phyloP scores from a whole-genome alignment of 495 filamentous ascomycete genomes.

The Aspergillus conjunctus region DNA sequence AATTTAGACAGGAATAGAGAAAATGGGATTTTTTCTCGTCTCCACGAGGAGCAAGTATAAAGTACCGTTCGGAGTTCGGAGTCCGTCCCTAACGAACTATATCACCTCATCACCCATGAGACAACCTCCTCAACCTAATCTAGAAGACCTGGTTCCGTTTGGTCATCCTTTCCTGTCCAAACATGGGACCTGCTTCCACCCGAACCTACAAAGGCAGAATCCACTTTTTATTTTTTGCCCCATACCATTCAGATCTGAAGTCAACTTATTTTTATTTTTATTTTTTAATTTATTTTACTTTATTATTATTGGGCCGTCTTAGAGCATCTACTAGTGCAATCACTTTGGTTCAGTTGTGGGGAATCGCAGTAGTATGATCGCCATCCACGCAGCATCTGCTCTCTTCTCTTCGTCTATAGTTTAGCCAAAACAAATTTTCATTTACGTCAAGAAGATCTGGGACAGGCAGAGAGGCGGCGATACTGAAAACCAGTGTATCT shows the following conservation, averaged over 20 bases:
- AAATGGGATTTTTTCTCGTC: no score
- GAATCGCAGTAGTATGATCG: conserved; percentile 14
- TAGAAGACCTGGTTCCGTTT: not conserved
- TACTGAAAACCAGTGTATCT: not conserved
- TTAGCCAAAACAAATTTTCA: no score
- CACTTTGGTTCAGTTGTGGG: conserved; percentile 6
- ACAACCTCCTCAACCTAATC: not conserved
- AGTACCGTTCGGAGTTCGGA: no score
- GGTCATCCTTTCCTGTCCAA: conserved; percentile 4
- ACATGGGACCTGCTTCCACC: conserved; percentile 17
- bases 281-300: not conserved
- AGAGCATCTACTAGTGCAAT: conserved; percentile 1
- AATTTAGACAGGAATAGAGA: no score
- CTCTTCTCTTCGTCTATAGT: not conserved
- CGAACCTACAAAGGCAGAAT: conserved; percentile 5
- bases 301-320: not conserved
- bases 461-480: no score
- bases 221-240: conserved; percentile 3
- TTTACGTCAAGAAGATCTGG: no score
- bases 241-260: not conserved
- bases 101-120: no score
- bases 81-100: no score
- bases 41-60: no score
- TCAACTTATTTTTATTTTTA: not conserved
- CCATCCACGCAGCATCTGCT: conserved; percentile 6